These are phyloP conservation scores for Uromyces viciae-fabae DNA, from an alignment of 1,284 basidiomycete species.

Conservation along the genomic window DNA sequence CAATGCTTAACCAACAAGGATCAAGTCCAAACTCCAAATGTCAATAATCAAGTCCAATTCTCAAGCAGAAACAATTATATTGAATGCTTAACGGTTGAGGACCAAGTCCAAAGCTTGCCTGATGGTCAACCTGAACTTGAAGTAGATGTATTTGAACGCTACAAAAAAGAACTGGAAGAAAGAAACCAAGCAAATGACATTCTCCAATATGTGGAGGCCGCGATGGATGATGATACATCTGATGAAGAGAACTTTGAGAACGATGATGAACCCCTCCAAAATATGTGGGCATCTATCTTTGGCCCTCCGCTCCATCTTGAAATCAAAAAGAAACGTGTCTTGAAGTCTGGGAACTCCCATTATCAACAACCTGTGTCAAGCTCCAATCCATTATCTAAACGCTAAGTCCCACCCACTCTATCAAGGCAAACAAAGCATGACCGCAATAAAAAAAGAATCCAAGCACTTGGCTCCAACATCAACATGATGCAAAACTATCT, in stretches of 20 bases:
- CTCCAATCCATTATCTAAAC: constrained; percentile 10
- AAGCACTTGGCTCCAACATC: constrained; percentile 15
- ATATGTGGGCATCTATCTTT: background rate
- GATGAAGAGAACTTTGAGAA: background rate
- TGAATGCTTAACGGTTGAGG: background rate
- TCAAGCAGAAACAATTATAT: background rate
- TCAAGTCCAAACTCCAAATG: no score
- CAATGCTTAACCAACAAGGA: background rate
- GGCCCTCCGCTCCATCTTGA: background rate
- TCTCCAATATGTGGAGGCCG: background rate
- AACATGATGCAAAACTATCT: constrained; percentile 19
- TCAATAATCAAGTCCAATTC: background rate
- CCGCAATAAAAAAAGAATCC: constrained; percentile 1
- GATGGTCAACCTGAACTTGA: background rate
- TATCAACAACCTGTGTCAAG: constrained; percentile 8
- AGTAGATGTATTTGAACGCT: background rate
- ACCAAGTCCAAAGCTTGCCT: background rate
- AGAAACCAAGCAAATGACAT: background rate
- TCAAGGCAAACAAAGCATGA: constrained; percentile 6
- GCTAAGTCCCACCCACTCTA: constrained; percentile 8
- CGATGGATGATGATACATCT: background rate
- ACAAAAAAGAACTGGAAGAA: background rate
- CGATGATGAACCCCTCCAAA: background rate
- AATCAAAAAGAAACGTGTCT: background rate
- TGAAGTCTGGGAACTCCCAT: background rate